Evolutionary conservation across 176 grass and related monocot species (phyloP).

Genomic region (Chrysopogon serrulatus): DNA sequence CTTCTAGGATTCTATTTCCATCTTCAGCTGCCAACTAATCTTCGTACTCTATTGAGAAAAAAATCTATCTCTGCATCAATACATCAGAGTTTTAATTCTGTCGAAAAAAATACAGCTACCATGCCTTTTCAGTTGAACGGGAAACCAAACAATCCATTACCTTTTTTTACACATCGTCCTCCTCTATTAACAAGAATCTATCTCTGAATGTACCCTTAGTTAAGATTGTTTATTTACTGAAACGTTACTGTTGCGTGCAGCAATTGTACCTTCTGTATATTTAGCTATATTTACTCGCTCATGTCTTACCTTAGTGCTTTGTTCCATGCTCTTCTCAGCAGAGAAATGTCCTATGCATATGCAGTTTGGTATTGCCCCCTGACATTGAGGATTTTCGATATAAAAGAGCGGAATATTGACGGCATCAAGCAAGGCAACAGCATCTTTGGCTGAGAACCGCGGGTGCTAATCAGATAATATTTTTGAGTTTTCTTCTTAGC

Average conservation of each 20-base stretch:
- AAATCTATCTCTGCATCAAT: background rate
- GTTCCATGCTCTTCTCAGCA: background rate
- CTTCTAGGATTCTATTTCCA: background rate
- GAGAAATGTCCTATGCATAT: background rate
- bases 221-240: background rate
- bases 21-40: background rate
- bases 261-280: background rate
- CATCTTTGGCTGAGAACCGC: conserved; percentile 15
- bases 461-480: conserved; percentile 9
- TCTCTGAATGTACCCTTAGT: background rate
- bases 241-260: background rate
- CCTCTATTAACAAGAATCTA: too few relatives aligned
- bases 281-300: background rate
- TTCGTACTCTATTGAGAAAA: background rate
- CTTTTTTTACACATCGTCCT: too few relatives aligned
- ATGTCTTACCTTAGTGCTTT: background rate
- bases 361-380: conserved; percentile 52
- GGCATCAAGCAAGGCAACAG: conserved; percentile 24
- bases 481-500: background rate
- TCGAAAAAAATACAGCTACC: background rate
- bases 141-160: conserved; percentile 14
- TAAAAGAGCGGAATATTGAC: conserved; percentile 14
- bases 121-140: conserved; percentile 24
- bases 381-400: conserved; percentile 93
- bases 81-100: background rate